Evolutionary conservation across 495 filamentous ascomycete species (phyloP), one percentile per base, ranked within the genome.

Genomic region (Trypethelium eluteriae): DNA sequence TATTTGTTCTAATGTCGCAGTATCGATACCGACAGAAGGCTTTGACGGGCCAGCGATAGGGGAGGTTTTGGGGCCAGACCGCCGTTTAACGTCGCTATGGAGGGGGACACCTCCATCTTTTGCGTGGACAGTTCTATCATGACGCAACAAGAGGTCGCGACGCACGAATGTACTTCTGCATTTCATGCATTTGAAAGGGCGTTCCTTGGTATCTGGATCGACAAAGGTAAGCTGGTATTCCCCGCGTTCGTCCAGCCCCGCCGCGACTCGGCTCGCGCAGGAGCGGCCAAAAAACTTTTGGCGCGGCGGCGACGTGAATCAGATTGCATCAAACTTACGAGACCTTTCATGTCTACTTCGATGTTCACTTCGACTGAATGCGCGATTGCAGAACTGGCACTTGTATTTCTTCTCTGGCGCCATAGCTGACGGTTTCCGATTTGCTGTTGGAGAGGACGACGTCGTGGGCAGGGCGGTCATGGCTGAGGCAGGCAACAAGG

Each of bases 151-250:
- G 35, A 98, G 84, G 79, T 98, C 94, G 79, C 94, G 89, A 76
- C 94, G 89, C 70, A 98, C 94, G 73, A 98, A 98, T 66, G 94
- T 98, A 82, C 94, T 98, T 72, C 93, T 85, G 80, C 94, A 98
- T 81, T 98, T 98, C 74, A 88, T 80, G 80, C 94, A 98, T 75
- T 97, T 97, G 84, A 98, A 98, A 41, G 94, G 94, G 67, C 94
- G 89, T 78, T 98, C 94, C 81, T 98, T 98, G 63, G 94, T 98
- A 79, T 97, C 93, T 96, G 79, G 34, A 38, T 4, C 2, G 25
- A 38, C 3, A 61, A 44, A 59, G 16, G 66, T 64, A 34, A 63
- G 61, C 57, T 47, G 18, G 38, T 64, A 32, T 46, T 57, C 62
- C 38, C 38, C 62, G 62, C 62, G 38, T 63, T 63, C 4, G 5